These are phyloP conservation scores for Corynascus novoguineensis DNA, from an alignment of 495 filamentous ascomycete species.

Conservation along the genomic window DNA sequence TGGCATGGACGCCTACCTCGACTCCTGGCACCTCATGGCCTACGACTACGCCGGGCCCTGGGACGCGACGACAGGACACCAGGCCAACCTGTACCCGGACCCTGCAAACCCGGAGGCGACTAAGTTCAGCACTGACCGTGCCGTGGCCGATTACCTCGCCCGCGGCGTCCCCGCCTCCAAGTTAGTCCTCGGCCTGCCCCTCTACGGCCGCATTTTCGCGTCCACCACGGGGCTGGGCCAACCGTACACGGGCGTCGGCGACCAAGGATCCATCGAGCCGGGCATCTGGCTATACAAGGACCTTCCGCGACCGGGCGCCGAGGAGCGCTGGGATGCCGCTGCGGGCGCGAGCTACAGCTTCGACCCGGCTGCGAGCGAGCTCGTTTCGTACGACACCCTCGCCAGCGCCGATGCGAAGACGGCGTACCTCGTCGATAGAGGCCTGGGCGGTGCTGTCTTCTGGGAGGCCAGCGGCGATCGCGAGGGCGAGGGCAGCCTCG, in stretches of 20 bases:
- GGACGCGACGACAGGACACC: constrained; percentile 63
- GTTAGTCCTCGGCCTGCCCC: constrained; percentile 75
- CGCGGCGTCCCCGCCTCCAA: constrained; percentile 59
- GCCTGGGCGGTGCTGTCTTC: constrained; percentile 80
- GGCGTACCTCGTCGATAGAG: constrained; percentile 54
- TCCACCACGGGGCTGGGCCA: constrained; percentile 65
- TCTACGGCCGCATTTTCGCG: constrained; percentile 79
- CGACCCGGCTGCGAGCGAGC: constrained; percentile 48
- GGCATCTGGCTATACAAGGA: constrained; percentile 78
- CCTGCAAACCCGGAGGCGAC: constrained; percentile 48
- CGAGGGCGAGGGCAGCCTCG: constrained; percentile 53
- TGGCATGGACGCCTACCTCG: constrained; percentile 68
- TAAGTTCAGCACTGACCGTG: constrained; percentile 63
- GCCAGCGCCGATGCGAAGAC: constrained; percentile 57
- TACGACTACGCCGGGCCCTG: constrained; percentile 72
- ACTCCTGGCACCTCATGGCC: constrained; percentile 84
- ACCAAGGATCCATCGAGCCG: constrained; percentile 58
- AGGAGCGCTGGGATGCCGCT: constrained; percentile 43
- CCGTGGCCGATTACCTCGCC: constrained; percentile 60
- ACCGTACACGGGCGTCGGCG: constrained; percentile 61
- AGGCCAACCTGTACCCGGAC: constrained; percentile 65
- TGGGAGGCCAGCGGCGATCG: constrained; percentile 83
- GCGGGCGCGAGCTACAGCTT: constrained; percentile 66
- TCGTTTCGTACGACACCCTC: constrained; percentile 74
- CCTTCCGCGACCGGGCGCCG: constrained; percentile 45